Base-by-base conservation (phyloP, 495 filamentous ascomycete species). In the Neurospora sp. region DNA sequence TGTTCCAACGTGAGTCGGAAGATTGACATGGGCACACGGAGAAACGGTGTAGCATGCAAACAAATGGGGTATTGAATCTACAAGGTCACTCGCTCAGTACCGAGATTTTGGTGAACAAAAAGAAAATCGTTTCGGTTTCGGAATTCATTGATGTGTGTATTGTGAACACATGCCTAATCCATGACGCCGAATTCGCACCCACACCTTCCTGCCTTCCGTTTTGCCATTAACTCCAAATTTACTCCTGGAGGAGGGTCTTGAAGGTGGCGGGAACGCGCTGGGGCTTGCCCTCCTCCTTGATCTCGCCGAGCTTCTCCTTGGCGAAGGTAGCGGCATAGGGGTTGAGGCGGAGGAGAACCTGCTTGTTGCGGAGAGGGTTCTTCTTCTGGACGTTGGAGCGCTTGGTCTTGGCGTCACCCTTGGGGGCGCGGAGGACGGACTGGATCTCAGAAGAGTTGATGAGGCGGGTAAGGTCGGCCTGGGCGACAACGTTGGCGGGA, bases 401-500 rank as follows among this genome's bases (percentile, higher is more conserved):
- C 93, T 98, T 98, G 85, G 94, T 96, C 79, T 89, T 86, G 79
- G 94, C 87, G 78, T 92, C 91, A 77, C 96, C 96, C 88, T 93
- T 94, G 79, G 94, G 93, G 45, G 90, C 92, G 71, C 91, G 89
- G 75, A 98, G 89, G 70, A 98, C 94, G 83, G 89, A 91, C 90
- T 99, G 96, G 83, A 98, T 92, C 89, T 99, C 96, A 78, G 93
- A 93, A 79, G 91, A 94, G 92, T 99, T 99, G 90, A 99, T 99
- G 76, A 99, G 89, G 83, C 95, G 95, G 86, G 89, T 88, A 79
- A 99, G 89, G 78, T 99, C 96, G 78, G 96, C 90, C 86, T 99
- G 94, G 79, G 90, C 85, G 78, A 99, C 92, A 75, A 95, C 77
- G 85, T 92, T 92, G 76, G 91, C 92, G 71, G 96, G 96, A 75